Conservation (phyloP, 495 filamentous ascomycete species). For the Opeltia flavorubescens region DNA sequence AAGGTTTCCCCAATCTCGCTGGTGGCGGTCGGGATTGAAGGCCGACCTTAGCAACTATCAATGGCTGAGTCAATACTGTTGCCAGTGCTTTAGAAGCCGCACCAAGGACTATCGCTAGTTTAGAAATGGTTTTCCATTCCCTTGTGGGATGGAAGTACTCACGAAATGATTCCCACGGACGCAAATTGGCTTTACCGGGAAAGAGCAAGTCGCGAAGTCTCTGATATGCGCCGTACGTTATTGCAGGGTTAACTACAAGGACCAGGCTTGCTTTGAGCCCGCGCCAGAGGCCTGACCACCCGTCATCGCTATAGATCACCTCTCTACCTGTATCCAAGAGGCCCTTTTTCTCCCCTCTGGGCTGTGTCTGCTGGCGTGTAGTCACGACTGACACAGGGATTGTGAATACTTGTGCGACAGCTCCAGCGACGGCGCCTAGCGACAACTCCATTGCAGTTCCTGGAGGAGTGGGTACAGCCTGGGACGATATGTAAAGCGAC, state of each 20-base stretch:
- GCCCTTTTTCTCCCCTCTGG: constrained; percentile 70
- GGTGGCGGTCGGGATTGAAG: constrained; percentile 86
- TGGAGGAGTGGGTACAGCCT: constrained; percentile 46
- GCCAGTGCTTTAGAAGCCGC: constrained; percentile 87
- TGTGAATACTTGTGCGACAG: constrained; percentile 87
- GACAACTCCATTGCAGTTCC: constrained; percentile 76
- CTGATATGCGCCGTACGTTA: constrained; percentile 97
- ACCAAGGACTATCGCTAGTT: constrained; percentile 52
- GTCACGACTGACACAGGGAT: constrained; percentile 93
- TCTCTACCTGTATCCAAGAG: constrained; percentile 79
- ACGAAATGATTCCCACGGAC: constrained; percentile 85
- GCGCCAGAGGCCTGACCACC: constrained; percentile 79
- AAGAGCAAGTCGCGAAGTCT: constrained; percentile 69
- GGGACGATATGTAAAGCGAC: constrained; percentile 60
- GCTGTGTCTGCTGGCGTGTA: constrained; percentile 87
- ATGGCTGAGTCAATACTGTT: constrained; percentile 82
- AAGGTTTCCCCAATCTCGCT: constrained; percentile 72
- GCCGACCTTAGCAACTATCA: constrained; percentile 97
- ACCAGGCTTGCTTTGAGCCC: constrained; percentile 94
- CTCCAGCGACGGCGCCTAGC: constrained; percentile 78
- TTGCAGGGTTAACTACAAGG: constrained; percentile 89
- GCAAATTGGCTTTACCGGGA: constrained; percentile 60
- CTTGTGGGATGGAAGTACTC: constrained; percentile 25
- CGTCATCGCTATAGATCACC: constrained; percentile 82
- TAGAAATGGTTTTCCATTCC: constrained; percentile 9